Evolutionary conservation across 1,284 basidiomycete species (phyloP), one percentile per base, ranked within the genome.

Genomic region (Abortiporus biennis): DNA sequence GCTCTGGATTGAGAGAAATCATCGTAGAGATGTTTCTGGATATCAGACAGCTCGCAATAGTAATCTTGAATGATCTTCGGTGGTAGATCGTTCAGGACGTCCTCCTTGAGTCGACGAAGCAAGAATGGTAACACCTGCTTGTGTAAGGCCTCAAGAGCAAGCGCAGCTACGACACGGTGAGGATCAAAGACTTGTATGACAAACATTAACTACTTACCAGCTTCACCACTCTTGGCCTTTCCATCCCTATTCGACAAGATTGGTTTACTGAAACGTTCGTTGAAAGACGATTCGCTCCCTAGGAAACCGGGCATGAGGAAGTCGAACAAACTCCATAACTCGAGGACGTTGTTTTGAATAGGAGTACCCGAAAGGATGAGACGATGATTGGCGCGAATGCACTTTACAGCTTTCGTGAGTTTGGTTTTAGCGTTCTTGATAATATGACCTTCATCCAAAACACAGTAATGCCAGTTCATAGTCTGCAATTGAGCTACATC

Each of bases 61-160:
- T 99, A 98, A 61, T 99, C 96, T 65, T 99, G 96, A 49, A 99
- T 99, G 62, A 99, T 99, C 70, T 99, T 99, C 2, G 96, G 96
- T 0, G 96, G 96, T 2, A 99, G 73, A 59, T 99, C 96, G 54
- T 92, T 71, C 47, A 99, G 71, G 17, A 99, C 96, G 57, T 99
- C 94, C 64, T 99, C 96, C 62, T 99, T 99, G 55, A 99, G 69
- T 16, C 96, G 84, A 39, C 96, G 88, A 21, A 99, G 75, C 22
- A 99, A 68, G 80, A 99, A 99, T 0, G 96, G 96, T n/a, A 99
- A 68, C 21, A 99, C 95, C 72, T 99, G 96, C 67, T 99, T 99
- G 64, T 99, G 96, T 38, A 99, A 64, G 1, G 94, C 92, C 60
- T 99, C 96, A 15, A 99, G 71, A 0, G 96, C 96, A 47, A 96